phyloP scores from a whole-genome alignment of 306 rosid species.

The Herpetospermum pedunculosum region DNA sequence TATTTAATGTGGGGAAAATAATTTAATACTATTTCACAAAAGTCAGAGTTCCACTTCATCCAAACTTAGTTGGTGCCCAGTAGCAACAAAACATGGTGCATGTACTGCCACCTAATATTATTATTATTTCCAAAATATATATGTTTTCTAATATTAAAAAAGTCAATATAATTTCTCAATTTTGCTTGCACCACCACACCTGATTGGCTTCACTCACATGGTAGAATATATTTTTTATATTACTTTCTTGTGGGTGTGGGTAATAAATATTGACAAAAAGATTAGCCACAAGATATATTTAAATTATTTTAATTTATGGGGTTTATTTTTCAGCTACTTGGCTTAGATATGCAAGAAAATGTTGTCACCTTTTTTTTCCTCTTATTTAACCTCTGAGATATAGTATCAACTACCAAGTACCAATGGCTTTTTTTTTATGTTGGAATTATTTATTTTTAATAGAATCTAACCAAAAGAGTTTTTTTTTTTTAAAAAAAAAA shows the following conservation, averaged over 20 bases:
- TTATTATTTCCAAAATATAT: not conserved
- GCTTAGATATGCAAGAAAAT: not conserved
- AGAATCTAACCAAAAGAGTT: not conserved
- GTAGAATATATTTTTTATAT: not conserved
- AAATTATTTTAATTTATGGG: not conserved
- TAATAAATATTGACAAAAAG: not conserved
- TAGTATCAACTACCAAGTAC: not conserved
- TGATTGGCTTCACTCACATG: not conserved
- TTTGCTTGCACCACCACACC: not conserved
- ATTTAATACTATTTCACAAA: not conserved
- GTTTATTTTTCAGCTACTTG: not conserved
- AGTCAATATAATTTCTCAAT: not conserved
- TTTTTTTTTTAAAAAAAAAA: too few relatives aligned
- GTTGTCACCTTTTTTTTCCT: not conserved
- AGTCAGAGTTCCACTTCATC: not conserved
- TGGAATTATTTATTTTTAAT: too few relatives aligned
- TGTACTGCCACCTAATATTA: constrained; percentile 6
- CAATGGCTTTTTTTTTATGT: too few relatives aligned
- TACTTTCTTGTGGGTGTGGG: not conserved
- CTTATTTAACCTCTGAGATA: not conserved
- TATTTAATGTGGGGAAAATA: not conserved
- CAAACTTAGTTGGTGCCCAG: constrained; percentile 5
- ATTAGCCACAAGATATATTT: not conserved
- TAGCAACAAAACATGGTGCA: not conserved
- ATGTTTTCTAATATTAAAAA: not conserved